Evolutionary conservation across 1,139 yeast species (phyloP).

Genomic region (Saccharomyces uvarum): DNA sequence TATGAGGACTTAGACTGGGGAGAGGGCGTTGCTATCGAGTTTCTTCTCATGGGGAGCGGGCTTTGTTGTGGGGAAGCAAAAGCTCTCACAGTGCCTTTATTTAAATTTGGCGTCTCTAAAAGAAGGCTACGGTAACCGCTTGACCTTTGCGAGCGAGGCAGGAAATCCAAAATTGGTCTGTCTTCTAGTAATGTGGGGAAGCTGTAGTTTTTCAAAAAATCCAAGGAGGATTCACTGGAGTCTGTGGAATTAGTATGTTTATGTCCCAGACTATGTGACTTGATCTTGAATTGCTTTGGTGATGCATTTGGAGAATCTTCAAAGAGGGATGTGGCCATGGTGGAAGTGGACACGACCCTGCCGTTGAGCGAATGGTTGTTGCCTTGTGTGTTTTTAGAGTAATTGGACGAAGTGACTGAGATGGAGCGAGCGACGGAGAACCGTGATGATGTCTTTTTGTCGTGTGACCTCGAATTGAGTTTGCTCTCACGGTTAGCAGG

Average conservation of each 20-base stretch:
- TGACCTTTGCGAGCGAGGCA: not conserved
- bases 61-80: not conserved
- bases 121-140: not conserved
- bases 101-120: not conserved
- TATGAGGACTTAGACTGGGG: not conserved
- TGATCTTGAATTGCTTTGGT: not conserved
- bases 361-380: constrained; percentile 11
- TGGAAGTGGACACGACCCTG: constrained; percentile 26
- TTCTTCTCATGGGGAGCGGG: not conserved
- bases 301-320: constrained; percentile 18
- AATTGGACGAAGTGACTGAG: constrained; percentile 20
- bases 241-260: constrained; percentile 10
- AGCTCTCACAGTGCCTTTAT: not conserved
- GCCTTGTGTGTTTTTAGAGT: constrained; percentile 12
- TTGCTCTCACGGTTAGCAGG: constrained; percentile 5
- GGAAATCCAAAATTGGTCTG: constrained; percentile 1
- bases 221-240: constrained; percentile 20
- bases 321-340: constrained; percentile 29
- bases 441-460: constrained; percentile 8
- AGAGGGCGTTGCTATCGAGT: not conserved
- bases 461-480: not conserved
- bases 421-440: constrained; percentile 15
- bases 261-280: not conserved
- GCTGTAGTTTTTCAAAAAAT: constrained; percentile 23
- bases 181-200: constrained; percentile 28